Evolutionary conservation across 805 yeast genomes (phyloP), one percentile per base, ranked within the genome.

Genomic region (Cyberlindnera saturnus): DNA sequence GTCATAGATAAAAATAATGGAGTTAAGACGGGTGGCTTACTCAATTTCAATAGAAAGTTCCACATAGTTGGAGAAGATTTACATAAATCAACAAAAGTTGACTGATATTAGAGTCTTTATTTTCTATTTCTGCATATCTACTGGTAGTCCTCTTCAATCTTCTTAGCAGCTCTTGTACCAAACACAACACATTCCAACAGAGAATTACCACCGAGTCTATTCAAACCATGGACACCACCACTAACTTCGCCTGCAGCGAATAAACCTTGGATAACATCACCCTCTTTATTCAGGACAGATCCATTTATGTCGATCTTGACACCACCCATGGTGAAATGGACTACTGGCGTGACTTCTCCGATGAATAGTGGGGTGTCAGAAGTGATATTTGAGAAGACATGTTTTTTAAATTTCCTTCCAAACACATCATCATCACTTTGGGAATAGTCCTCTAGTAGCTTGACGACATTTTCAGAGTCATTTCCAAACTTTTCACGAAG

Each of bases 311-410:
- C 69, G 43, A 79, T 75, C 57, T 71, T 71, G 5, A 78, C 76
- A 38, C 88, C 87, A 18, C 88, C 87, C 70, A 74, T 80, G 8
- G 86, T 77, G 59, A 78, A 80, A 58, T 80, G 86, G 32, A 80
- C 71, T 5, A 77, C 82, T 8, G 83, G 83, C 0, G 84, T 79
- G 5, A 76, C 66, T 39, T 73, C 66, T 5, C 80, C 82, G 42
- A 69, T 70, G 53, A 64, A 76, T 5, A 75, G 46, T 3, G 47
- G 46, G 1, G 71, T 57, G 8, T 55, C 52, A 3, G 45, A 40
- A 3, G 57, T 47, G 6, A 66, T 42, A 5, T 45, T 41, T 3
- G 61, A 57, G 48, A 68, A 68, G 5, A 53, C 42, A 38, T 66
- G 70, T 4, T 57, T 51, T 30, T 59, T 63, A 37, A 57, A 54